A percentile compares a stretch with the other conserved stretches of the same genome.
These are phyloP conservation scores for Fragaria nilgerrensis DNA, from an alignment of 306 rosid species.

Conservation along the genomic window DNA sequence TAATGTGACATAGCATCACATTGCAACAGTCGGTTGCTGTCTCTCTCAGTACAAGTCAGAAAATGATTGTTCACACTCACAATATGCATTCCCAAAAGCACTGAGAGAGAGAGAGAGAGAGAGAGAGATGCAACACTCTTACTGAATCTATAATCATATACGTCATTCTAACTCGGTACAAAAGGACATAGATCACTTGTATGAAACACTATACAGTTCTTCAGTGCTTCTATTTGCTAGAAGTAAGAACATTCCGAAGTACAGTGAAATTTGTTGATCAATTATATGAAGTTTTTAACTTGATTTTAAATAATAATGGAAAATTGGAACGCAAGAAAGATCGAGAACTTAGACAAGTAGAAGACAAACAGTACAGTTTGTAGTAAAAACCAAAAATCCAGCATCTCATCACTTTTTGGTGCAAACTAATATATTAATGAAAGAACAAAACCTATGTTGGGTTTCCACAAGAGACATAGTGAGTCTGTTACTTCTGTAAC, in stretches of 20 bases:
- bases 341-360: not conserved
- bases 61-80: too few relatives aligned
- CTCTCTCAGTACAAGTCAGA: too few relatives aligned
- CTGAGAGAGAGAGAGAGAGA: too few relatives aligned
- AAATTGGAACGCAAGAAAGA: not conserved
- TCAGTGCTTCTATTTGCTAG: not conserved
- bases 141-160: not conserved
- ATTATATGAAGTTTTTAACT: not conserved
- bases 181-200: not conserved
- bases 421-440: not conserved
- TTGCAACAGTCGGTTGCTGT: too few relatives aligned
- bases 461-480: not conserved
- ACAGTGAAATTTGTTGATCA: not conserved
- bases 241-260: not conserved
- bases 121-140: too few relatives aligned
- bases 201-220: not conserved
- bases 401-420: not conserved
- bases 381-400: not conserved
- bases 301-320: not conserved
- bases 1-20: too few relatives aligned
- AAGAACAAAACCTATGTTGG: conserved; percentile 2
- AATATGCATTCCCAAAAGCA: too few relatives aligned
- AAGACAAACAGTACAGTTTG: not conserved
- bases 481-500: not conserved
- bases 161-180: not conserved